Evolutionary conservation across 202 grass and related monocot genomes (phyloP), one percentile per base, ranked within the genome.

Genomic region (Panicum virgatum): DNA sequence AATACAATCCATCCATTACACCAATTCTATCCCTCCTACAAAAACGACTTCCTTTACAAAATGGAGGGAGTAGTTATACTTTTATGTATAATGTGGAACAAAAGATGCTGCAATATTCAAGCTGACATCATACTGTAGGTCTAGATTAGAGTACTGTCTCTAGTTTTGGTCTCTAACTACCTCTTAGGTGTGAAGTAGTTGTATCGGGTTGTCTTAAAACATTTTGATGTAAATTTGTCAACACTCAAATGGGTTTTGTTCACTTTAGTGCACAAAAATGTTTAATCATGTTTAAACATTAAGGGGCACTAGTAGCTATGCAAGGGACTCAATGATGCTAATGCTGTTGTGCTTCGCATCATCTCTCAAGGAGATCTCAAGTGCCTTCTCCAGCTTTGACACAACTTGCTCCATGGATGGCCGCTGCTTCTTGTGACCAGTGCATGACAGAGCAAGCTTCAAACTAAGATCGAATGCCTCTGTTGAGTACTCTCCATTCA

Each of bases 341-440:
- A 80, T 68, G 32, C 27, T 72, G 19, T 59, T 76, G 51, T 61
- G 25, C 60, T 46, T 86, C 16, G 71, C 57, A 53, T 39, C 50
- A 53, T 72, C 69, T 39, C 45, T 73, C 80, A 69, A 72, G 62
- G 90, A 89, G 20, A 92, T 40, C 37, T 94, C 69, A 36, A 94
- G 80, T 69, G 88, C 88, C 32, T 84, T 86, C 73, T 91, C 86
- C 60, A 91, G 59, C 57, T 16, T 81, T 14, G 67, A 73, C 29
- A 89, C 92, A n/a, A 89, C 92, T 54, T 89, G 66, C 92, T 89
- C 86, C 92, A 91, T 94, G 61, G 83, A 78, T 32, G 88, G 92
- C 6, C 83, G 53, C 61, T 87, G 88, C 72, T 91, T 69, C 73
- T 89, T 94, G 68, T 94, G 73, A 40, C 86, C 86, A 5, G 89